phyloP scores from a whole-genome alignment of 164 flowering plant genomes.

The Saururus chinensis region DNA sequence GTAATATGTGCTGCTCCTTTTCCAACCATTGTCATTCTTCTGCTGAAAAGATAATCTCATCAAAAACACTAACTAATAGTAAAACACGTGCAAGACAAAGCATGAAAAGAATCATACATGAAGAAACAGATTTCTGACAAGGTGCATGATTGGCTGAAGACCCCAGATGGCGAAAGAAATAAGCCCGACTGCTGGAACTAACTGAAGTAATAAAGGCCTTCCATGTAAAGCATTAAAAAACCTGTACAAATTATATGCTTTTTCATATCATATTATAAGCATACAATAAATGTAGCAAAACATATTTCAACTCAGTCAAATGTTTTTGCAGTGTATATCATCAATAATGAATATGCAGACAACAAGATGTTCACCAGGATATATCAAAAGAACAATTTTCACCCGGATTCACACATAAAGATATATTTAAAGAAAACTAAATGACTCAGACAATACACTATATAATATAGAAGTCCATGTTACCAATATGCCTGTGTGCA shows the following conservation, averaged over 20 bases:
- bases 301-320: too few relatives aligned
- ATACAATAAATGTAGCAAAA: too few relatives aligned
- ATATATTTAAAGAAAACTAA: too few relatives aligned
- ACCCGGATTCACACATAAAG: too few relatives aligned
- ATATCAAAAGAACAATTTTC: too few relatives aligned
- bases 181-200: constrained; percentile 61
- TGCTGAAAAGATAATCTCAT: constrained; percentile 17
- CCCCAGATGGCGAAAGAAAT: constrained; percentile 72
- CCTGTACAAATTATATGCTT: constrained; percentile 26
- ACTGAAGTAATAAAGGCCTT: constrained; percentile 36
- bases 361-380: too few relatives aligned
- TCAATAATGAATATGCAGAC: too few relatives aligned
- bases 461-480: too few relatives aligned
- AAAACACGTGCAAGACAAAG: neutral
- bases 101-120: constrained; percentile 30
- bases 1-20: constrained; percentile 56
- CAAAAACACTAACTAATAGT: neutral
- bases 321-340: too few relatives aligned
- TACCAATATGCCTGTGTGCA: too few relatives aligned
- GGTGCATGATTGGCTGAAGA: constrained; percentile 62
- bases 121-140: constrained; percentile 41
- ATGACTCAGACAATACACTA: too few relatives aligned
- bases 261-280: neutral
- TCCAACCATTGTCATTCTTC: constrained; percentile 66
- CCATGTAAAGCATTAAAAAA: constrained; percentile 40